Base-by-base conservation (phyloP, 2,329 filamentous ascomycete genomes). In the Xylariaceae sp. region DNA sequence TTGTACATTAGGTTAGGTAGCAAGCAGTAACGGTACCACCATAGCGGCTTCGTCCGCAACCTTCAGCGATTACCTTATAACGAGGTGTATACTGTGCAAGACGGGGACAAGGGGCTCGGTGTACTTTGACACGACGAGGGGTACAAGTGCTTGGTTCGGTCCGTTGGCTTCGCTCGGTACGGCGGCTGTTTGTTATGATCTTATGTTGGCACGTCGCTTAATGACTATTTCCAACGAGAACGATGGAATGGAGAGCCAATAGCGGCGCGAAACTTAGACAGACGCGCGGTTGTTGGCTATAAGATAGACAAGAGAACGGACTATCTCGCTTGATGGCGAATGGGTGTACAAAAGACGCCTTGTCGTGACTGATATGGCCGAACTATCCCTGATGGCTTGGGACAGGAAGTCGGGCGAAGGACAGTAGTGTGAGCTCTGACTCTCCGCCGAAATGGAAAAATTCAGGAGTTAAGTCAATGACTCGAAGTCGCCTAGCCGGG, bases 261-360 rank as follows among this genome's bases (percentile, higher is more conserved):
- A 47, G 48, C 36, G 44, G 22, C n/a, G 30, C 32, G 15, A 31
- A 36, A n/a, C 12, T 49, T 49, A 45, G 55, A 60, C 53, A 62
- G 49, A 49, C 61, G 60, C 60, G 61, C 59, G 58, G 53, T 47
- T 60, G 52, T 47, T 51, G 38, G 45, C 41, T 22, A 19, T 39
- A 38, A 44, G 38, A 27, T 27, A 27, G 22, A 27, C 22, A 27
- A 5, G 22, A 27, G 4, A 27, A 27, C 7, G 22, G 22, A 10
- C 12, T 47, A 11, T 11, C 22, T 18, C 41, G 22, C 12, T 15
- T 19, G 33, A 41, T 19, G 18, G 43, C 30, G 40, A 44, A 40
- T 45, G 17, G 42, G 30, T 19, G 19, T 15, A 40, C 39, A 40
- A 11, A 35, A 39, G 39, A 30, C 44, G 17, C 27, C 35, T 27